phyloP scores from a whole-genome alignment of 768 basidiomycete species.

The Daedalea quercina region DNA sequence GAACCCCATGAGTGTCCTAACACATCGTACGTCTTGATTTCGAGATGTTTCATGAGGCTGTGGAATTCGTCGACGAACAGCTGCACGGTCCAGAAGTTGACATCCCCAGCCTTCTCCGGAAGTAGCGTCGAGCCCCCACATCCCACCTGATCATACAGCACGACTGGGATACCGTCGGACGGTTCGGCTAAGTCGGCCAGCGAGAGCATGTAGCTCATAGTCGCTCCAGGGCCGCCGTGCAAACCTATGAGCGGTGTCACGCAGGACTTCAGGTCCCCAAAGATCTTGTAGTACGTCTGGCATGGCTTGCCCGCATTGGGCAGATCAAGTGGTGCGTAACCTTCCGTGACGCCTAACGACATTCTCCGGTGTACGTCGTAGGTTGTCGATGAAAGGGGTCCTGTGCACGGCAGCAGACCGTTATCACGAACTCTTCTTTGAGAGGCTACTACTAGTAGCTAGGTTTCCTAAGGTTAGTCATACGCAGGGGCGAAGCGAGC shows the following conservation, averaged over 20 bases:
- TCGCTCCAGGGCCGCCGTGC: constrained; percentile 42
- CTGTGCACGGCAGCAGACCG: too few relatives aligned
- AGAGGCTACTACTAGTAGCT: too few relatives aligned
- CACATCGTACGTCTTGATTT: constrained; percentile 36
- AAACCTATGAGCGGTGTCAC: constrained; percentile 32
- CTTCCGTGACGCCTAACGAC: too few relatives aligned
- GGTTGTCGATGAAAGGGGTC: too few relatives aligned
- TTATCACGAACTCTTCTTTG: too few relatives aligned
- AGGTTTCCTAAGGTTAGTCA: too few relatives aligned
- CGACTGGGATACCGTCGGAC: constrained; percentile 29
- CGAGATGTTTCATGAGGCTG: constrained; percentile 38
- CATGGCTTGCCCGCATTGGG: constrained; percentile 19
- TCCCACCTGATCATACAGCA: constrained; percentile 49
- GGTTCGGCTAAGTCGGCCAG: constrained; percentile 25
- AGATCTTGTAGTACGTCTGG: constrained; percentile 38
- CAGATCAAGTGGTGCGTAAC: constrained; percentile 7
- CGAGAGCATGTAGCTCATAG: constrained; percentile 35
- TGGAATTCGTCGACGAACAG: constrained; percentile 50
- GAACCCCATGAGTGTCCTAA: constrained; percentile 57
- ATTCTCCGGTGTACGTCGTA: too few relatives aligned
- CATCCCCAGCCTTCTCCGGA: constrained; percentile 24
- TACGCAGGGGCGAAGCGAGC: too few relatives aligned
- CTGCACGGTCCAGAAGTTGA: constrained; percentile 36
- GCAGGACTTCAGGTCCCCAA: constrained; percentile 32
- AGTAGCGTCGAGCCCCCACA: constrained; percentile 39